Percentiles rank a stretch among this genome's conserved stretches.
These are phyloP conservation scores for Neurospora pannonica DNA, from an alignment of 495 filamentous ascomycete species.

Conservation along the genomic window DNA sequence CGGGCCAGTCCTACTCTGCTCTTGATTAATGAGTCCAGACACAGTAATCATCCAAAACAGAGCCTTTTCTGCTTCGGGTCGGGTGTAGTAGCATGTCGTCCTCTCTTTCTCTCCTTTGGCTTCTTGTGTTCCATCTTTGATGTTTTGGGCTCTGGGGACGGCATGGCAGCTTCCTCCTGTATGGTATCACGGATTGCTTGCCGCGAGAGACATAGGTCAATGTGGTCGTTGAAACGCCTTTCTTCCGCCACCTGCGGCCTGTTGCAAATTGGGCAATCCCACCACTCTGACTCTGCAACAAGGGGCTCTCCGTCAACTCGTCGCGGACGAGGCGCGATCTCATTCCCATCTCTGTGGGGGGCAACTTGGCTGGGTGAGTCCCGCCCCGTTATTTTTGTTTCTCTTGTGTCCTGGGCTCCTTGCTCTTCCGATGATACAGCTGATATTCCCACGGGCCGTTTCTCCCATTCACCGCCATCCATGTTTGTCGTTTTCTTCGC, in stretches of 20 bases:
- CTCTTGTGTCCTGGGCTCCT: slow-evolving; percentile 47
- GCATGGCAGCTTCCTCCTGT: slow-evolving; percentile 34
- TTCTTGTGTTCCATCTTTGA: slow-evolving; percentile 23
- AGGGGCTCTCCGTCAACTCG: slow-evolving; percentile 24
- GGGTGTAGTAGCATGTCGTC: slow-evolving; percentile 11
- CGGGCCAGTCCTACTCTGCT: neutral
- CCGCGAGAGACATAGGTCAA: slow-evolving; percentile 84
- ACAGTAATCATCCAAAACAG: slow-evolving; percentile 24
- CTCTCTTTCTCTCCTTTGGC: slow-evolving; percentile 27
- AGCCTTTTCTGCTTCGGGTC: slow-evolving; percentile 40
- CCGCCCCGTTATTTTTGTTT: slow-evolving; percentile 46
- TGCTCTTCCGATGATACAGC: neutral
- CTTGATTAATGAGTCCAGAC: neutral
- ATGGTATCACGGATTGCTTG: slow-evolving; percentile 77
- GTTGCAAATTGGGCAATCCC: slow-evolving; percentile 82
- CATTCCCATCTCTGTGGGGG: slow-evolving; percentile 37
- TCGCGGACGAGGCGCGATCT: slow-evolving; percentile 41
- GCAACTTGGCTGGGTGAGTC: slow-evolving; percentile 7
- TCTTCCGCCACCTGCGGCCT: slow-evolving; percentile 68
- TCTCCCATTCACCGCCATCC: slow-evolving; percentile 46
- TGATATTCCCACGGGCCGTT: neutral
- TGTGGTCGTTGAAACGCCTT: slow-evolving; percentile 77
- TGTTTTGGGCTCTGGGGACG: slow-evolving; percentile 1
- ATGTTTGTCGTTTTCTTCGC: slow-evolving; percentile 9
- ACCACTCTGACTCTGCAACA: slow-evolving; percentile 34